Base-by-base conservation (phyloP, 495 filamentous ascomycete genomes). In the Aspergillus nidulans region DNA sequence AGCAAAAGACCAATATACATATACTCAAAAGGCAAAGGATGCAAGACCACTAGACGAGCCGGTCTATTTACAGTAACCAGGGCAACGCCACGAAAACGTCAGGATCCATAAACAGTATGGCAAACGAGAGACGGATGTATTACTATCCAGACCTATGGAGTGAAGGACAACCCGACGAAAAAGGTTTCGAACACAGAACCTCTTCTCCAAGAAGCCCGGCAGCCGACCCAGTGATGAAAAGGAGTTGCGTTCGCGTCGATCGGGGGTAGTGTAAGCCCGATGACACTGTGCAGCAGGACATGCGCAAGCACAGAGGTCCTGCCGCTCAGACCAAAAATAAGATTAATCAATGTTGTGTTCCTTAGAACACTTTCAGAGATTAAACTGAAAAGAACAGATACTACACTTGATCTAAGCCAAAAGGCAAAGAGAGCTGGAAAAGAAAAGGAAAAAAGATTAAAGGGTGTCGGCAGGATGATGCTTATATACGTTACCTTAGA, bases 381-480 rank as follows among this genome's bases (percentile, higher is more conserved):
- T 91, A 92, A 90, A 92, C 88, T 92, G 87, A 91, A 91, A 92
- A 95, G 90, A 95, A 95, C 90, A 95, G 90, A 94, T 95, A 94
- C 89, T 92, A 94, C 89, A 94, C 90, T 92, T 92, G 90, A 94
- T 92, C 89, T 94, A 74, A 77, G 78, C 77, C 72, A 77, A 75
- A 71, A 71, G 77, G 72, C 74, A 80, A 80, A 76, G 78, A 81
- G 75, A 81, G 74, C 75, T 80, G 68, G 69, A 75, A 60, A 76
- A 77, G 67, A 72, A 73, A 77, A 71, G 69, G 68, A 75, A 70
- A 67, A 71, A 72, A 69, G 60, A 55, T 43, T 23, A 40, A 65
- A 71, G 70, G 56, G n/a, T 34, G 52, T 26, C 51, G 58, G 61
- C 13, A 58, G 47, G 28, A 23, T 18, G 32, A 23, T 25, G 38